Evolutionary conservation across 192 early-diverging fungal genomes (phyloP).

Genomic region (Jimgerdemannia flammicorona): DNA sequence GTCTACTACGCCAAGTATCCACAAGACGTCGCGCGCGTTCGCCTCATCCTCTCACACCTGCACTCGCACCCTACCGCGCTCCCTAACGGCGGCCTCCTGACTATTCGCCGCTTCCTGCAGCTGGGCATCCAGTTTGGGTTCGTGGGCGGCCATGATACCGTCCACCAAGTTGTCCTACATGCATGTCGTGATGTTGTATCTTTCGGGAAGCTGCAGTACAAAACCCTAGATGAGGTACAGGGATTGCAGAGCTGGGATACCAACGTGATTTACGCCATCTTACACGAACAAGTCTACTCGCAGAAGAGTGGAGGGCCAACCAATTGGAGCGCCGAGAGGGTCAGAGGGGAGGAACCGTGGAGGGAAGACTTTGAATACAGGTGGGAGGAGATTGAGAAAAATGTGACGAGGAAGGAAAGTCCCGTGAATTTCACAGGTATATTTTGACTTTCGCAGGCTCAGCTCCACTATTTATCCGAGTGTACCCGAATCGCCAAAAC

Average conservation of each 20-base stretch:
- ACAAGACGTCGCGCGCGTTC: constrained; percentile 55
- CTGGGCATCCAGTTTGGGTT: constrained; percentile 59
- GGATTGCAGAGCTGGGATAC: constrained; percentile 43
- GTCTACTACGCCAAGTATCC: constrained; percentile 64
- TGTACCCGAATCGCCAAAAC: neutral
- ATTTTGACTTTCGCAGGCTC: neutral
- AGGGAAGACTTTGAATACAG: constrained; percentile 18
- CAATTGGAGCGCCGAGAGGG: constrained; percentile 58
- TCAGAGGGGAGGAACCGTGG: constrained; percentile 36
- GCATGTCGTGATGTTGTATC: constrained; percentile 40
- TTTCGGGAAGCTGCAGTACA: constrained; percentile 31
- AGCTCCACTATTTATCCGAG: neutral
- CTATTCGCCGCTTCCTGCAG: constrained; percentile 65
- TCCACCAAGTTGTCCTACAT: constrained; percentile 52
- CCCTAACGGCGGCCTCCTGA: constrained; percentile 57
- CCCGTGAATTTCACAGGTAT: constrained; percentile 57
- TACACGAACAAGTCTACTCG: constrained; percentile 67
- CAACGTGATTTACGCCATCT: constrained; percentile 60
- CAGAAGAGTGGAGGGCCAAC: constrained; percentile 47
- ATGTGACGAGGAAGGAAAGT: constrained; percentile 27
- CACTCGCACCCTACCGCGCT: constrained; percentile 39
- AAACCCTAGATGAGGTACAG: constrained; percentile 37
- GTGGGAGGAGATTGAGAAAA: constrained; percentile 19
- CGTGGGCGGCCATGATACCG: constrained; percentile 57
- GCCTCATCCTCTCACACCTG: constrained; percentile 52